Conservation (phyloP, 2,329 filamentous ascomycete genomes). For the Aspergillus ruber region DNA sequence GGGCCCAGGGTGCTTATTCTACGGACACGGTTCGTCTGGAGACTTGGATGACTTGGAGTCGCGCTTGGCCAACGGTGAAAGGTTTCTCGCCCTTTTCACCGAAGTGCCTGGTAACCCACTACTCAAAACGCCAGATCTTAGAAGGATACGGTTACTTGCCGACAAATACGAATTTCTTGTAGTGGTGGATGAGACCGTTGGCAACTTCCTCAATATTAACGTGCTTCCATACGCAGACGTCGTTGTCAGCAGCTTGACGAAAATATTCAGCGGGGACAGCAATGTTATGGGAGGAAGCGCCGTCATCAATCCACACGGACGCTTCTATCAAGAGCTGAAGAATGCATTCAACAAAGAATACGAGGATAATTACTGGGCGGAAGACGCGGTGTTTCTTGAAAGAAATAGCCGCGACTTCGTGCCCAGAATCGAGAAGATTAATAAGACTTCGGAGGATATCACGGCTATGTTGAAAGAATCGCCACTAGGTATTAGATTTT, state of each 20-base stretch:
- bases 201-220: constrained; percentile 93
- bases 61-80: constrained; percentile 64
- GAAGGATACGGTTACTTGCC: constrained; percentile 71
- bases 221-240: constrained; percentile 84
- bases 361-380: constrained; percentile 88
- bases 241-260: constrained; percentile 90
- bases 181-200: constrained; percentile 92
- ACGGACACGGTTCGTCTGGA: constrained; percentile 67
- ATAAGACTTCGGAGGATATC: constrained; percentile 76
- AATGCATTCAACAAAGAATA: constrained; percentile 58
- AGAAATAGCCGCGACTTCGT: constrained; percentile 92
- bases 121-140: constrained; percentile 74
- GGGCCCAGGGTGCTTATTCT: constrained; percentile 81
- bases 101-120: constrained; percentile 94
- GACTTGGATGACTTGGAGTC: constrained; percentile 80
- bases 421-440: constrained; percentile 74
- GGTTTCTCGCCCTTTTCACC: constrained; percentile 77
- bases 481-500: constrained; percentile 40
- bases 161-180: constrained; percentile 82
- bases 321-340: constrained; percentile 66
- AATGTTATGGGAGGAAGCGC: constrained; percentile 92
- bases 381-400: constrained; percentile 92
- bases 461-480: constrained; percentile 62
- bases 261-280: constrained; percentile 94
- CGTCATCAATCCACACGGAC: constrained; percentile 60